These are phyloP conservation scores for Papilionanthe hybrid DNA, from an alignment of 116 monocot genomes.

Conservation along the genomic window DNA sequence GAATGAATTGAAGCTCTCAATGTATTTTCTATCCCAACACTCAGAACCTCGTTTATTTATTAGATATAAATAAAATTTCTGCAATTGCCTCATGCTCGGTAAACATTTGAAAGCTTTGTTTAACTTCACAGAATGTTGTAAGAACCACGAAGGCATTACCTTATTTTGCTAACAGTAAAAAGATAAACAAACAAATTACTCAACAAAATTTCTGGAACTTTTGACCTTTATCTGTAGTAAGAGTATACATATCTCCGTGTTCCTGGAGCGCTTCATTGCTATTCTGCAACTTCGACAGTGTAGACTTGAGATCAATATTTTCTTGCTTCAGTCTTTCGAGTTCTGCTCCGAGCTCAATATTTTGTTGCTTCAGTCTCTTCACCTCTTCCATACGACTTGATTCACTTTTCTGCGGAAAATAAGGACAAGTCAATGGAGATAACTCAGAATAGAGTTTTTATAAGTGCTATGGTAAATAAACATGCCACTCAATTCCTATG, in stretches of 20 bases:
- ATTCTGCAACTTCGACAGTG: conserved; percentile 7
- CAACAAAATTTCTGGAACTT: neutral
- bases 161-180: too few relatives aligned
- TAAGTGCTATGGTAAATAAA: neutral
- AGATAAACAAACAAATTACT: neutral
- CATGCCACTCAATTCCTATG: too few relatives aligned
- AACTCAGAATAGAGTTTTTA: too few relatives aligned
- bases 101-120: neutral
- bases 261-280: too few relatives aligned
- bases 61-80: neutral
- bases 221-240: neutral
- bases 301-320: conserved; percentile 26
- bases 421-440: neutral
- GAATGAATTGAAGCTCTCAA: too few relatives aligned
- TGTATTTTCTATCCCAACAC: too few relatives aligned
- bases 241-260: too few relatives aligned
- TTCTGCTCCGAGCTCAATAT: conserved; percentile 27
- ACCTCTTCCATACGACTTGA: conserved; percentile 15
- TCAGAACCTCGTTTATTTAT: neutral
- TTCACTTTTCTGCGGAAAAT: conserved; percentile 26
- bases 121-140: too few relatives aligned
- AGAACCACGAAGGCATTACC: too few relatives aligned
- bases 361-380: conserved; percentile 24
- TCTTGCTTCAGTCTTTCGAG: conserved; percentile 26
- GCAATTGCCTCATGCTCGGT: neutral